Evolutionary conservation across 257 asterid species (phyloP).

Genomic region (Prunella vulgaris): DNA sequence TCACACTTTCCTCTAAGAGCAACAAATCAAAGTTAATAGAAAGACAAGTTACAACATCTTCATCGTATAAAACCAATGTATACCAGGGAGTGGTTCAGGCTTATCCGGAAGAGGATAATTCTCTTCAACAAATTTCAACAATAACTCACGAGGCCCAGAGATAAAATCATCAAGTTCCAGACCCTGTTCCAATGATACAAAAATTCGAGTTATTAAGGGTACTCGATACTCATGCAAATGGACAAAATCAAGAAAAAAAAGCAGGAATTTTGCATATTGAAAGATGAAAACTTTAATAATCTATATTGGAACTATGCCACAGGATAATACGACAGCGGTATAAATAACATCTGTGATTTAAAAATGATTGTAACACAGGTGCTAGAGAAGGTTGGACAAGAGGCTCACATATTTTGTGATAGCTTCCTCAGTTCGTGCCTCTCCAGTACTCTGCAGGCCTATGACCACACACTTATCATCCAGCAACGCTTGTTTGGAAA

Average conservation of each 20-base stretch:
- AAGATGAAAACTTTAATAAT: neutral
- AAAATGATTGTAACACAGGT: neutral
- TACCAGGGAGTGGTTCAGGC: slow-evolving; percentile 91
- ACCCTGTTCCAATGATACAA: slow-evolving; percentile 50
- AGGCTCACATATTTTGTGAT: slow-evolving; percentile 81
- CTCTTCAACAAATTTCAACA: slow-evolving; percentile 95
- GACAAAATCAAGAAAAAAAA: neutral
- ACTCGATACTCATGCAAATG: slow-evolving; percentile 2
- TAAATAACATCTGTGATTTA: neutral
- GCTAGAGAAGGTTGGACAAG: slow-evolving; percentile 9
- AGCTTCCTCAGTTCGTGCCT: slow-evolving; percentile 97
- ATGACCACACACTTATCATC: slow-evolving; percentile 81
- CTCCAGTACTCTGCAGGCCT: slow-evolving; percentile 99
- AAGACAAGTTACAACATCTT: slow-evolving; percentile 21
- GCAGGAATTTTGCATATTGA: neutral
- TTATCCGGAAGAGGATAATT: slow-evolving; percentile 92
- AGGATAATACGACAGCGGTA: neutral
- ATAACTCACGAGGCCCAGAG: slow-evolving; percentile 96
- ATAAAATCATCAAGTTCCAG: slow-evolving; percentile 93
- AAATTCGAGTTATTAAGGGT: slow-evolving; percentile 18
- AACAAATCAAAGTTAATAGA: slow-evolving; percentile 16
- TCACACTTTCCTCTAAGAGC: slow-evolving; percentile 66
- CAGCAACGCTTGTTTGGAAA: slow-evolving; percentile 71
- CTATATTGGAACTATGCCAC: slow-evolving; percentile 3
- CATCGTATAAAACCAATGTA: slow-evolving; percentile 19